Evolutionary conservation across 495 filamentous ascomycete genomes (phyloP), one percentile per base, ranked within the genome.

Genomic region (Apiosordaria backusii): DNA sequence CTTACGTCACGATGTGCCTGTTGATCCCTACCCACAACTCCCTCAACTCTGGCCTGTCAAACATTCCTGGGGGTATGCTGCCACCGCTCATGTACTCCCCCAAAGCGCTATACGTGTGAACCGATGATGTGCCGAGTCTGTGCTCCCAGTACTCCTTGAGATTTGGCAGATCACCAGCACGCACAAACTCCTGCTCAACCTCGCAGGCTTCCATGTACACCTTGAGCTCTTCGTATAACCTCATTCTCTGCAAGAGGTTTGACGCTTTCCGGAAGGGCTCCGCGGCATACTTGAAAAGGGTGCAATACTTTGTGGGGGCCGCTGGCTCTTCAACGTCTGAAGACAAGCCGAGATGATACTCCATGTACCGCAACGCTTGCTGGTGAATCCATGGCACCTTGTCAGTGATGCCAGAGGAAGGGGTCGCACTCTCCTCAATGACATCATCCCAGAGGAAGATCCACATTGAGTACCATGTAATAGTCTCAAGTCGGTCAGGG

Each of bases 381-480:
- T 65, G n/a, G 45, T 72, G 57, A 10, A 72, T 53, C 45, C 27
- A 29, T 1, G 18, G 22, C 18, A 71, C 57, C 22, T 55, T 63
- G 35, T 45, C 35, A 18, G 35, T 45, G 16, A 45, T 45, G 9
- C 5, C 9, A 15, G 35, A 45, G 35, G 35, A 9, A 45, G 54
- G 19, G 40, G 61, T 50, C 9, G 27, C 64, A 22, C 22, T 64
- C 21, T 72, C 62, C 61, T 75, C 73, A 29, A 73, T 65, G 1
- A 68, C 66, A 27, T 75, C 73, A 23, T 75, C 77, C 75, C 77
- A 79, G 18, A 74, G 59, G 59, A 79, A 76, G 35, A 79, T 61
- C 74, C 74, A 79, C 52, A 79, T 67, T 10, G 67, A 54, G 22
- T 72, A 69, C 65, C 68, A 76, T 1, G 69, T 57, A 15, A 74